phyloP scores from a whole-genome alignment of 2,329 filamentous ascomycete genomes.

The Botrytis squamosa region DNA sequence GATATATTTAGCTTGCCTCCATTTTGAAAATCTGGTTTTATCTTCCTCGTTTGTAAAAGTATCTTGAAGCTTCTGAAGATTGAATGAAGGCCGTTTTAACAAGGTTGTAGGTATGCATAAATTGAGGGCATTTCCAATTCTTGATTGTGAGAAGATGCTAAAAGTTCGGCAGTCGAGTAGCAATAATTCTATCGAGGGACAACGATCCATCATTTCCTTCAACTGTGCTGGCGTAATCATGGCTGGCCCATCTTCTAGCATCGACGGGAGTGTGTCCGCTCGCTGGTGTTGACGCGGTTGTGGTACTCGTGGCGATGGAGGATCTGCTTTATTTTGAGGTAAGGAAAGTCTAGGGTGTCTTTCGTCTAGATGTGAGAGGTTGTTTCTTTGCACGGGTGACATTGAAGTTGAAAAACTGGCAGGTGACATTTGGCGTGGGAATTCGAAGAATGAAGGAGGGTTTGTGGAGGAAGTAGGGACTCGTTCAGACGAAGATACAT shows the following conservation, averaged over 20 bases:
- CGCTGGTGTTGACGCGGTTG: slow-evolving; percentile 35
- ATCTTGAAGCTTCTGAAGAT: slow-evolving; percentile 80
- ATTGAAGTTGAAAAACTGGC: slow-evolving; percentile 41
- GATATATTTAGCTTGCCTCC: slow-evolving; percentile 72
- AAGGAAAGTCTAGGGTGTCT: slow-evolving; percentile 56
- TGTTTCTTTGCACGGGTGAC: slow-evolving; percentile 30
- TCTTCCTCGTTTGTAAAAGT: slow-evolving; percentile 76
- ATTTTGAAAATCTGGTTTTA: slow-evolving; percentile 70
- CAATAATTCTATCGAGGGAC: slow-evolving; percentile 47
- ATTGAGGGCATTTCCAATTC: slow-evolving; percentile 80
- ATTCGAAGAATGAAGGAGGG: slow-evolving; percentile 41
- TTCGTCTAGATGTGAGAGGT: slow-evolving; percentile 44
- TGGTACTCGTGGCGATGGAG: slow-evolving; percentile 40
- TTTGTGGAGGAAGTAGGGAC: slow-evolving; percentile 23
- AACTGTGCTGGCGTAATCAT: slow-evolving; percentile 57
- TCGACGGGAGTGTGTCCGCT: slow-evolving; percentile 54
- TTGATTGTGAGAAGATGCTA: slow-evolving; percentile 73
- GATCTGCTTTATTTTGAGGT: slow-evolving; percentile 48
- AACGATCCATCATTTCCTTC: slow-evolving; percentile 53
- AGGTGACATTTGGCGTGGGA: slow-evolving; percentile 51
- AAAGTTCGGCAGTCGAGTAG: slow-evolving; percentile 84
- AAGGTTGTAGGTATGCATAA: slow-evolving; percentile 94
- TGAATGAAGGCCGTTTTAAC: slow-evolving; percentile 86
- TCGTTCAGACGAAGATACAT: slow-evolving; percentile 50
- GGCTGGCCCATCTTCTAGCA: slow-evolving; percentile 47